Conservation (phyloP, 2,329 filamentous ascomycete genomes). For the Thielaviopsis musarum region DNA sequence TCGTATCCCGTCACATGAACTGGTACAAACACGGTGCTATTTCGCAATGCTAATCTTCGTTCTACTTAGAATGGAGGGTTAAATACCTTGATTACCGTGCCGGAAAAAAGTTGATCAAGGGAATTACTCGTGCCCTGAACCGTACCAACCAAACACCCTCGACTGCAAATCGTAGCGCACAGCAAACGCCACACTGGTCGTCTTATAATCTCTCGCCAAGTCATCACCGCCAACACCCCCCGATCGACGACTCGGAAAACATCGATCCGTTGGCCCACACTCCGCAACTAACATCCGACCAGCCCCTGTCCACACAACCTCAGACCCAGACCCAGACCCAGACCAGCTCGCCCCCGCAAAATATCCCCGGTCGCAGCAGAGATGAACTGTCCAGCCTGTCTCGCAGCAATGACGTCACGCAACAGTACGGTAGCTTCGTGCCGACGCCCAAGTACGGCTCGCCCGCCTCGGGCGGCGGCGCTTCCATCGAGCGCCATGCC, state of each 20-base stretch:
- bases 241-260: background rate
- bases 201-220: constrained; percentile 19
- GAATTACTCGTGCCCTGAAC: constrained; percentile 55
- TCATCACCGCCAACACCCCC: constrained; percentile 18
- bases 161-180: background rate
- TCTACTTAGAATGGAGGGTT: constrained; percentile 57
- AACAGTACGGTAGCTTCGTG: background rate
- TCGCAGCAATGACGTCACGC: background rate
- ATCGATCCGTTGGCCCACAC: constrained; percentile 2
- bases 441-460: background rate
- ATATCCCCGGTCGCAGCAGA: background rate
- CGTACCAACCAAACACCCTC: constrained; percentile 37
- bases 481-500: constrained; percentile 10
- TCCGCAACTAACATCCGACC: background rate
- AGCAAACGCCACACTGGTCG: constrained; percentile 13
- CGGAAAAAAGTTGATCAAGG: constrained; percentile 88
- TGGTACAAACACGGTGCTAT: background rate
- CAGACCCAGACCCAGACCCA: background rate
- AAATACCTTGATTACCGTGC: constrained; percentile 94
- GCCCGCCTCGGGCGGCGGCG: background rate
- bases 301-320: background rate
- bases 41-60: background rate
- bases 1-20: background rate
- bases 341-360: background rate
- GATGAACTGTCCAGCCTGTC: background rate